Percentiles rank a stretch among this genome's conserved stretches.
These are phyloP conservation scores for Pseudopediastrum boryanum DNA, from an alignment of 139 green algal genomes.

Conservation along the genomic window DNA sequence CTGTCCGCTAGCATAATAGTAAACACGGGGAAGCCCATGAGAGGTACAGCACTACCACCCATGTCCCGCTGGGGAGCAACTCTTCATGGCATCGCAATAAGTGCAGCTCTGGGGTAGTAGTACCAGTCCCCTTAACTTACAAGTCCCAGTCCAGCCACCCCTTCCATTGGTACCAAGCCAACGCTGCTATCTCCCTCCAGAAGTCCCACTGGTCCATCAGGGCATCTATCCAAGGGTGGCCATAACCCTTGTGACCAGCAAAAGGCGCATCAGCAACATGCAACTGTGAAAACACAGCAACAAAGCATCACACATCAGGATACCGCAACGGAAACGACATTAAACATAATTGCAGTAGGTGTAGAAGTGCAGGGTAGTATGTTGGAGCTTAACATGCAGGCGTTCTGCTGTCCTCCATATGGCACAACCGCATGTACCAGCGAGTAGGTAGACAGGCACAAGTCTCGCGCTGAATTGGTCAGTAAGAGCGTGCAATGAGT, in stretches of 20 bases:
- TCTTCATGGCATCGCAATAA: too few relatives aligned
- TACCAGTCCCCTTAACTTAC: too few relatives aligned
- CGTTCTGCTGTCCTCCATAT: neutral
- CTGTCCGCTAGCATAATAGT: too few relatives aligned
- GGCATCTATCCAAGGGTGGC: constrained; percentile 15
- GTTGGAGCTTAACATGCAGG: too few relatives aligned
- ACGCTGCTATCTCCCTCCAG: constrained; percentile 20
- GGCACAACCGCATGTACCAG: neutral
- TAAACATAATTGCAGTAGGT: neutral
- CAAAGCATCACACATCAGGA: neutral
- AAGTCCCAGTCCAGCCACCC: too few relatives aligned
- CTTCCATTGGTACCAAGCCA: constrained; percentile 14
- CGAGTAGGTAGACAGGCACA: neutral
- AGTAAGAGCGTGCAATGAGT: too few relatives aligned
- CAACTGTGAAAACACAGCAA: constrained; percentile 4
- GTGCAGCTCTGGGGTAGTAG: too few relatives aligned
- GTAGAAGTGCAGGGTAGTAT: too few relatives aligned
- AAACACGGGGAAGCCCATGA: too few relatives aligned
- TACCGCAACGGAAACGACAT: neutral
- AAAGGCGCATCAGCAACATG: constrained; percentile 31
- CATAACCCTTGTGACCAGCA: constrained; percentile 28
- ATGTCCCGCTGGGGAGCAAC: too few relatives aligned
- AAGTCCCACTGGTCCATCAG: constrained; percentile 28
- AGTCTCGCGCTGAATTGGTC: too few relatives aligned
- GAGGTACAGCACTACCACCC: too few relatives aligned